These are phyloP conservation scores for Amphirosellinia nigrospora DNA, from an alignment of 495 filamentous ascomycete species.

Conservation along the genomic window DNA sequence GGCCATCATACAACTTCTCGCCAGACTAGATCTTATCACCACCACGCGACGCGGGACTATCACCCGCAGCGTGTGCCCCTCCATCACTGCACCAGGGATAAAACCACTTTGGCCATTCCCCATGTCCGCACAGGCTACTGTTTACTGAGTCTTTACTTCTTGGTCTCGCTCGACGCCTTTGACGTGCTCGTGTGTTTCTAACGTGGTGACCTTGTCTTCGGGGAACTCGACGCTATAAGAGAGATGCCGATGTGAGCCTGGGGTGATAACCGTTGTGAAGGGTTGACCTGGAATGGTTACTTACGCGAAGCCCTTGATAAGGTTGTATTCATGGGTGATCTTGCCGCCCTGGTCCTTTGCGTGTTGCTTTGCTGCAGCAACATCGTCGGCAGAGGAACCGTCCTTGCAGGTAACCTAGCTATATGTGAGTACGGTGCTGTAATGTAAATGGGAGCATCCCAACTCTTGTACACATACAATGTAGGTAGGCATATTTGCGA, in stretches of 20 bases:
- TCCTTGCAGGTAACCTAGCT: constrained; percentile 79
- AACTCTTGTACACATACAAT: constrained; percentile 59
- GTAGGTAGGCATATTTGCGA: constrained; percentile 70
- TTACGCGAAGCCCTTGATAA: constrained; percentile 94
- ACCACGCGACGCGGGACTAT: neutral
- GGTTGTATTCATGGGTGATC: constrained; percentile 79
- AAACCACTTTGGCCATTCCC: neutral
- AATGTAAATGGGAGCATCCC: neutral
- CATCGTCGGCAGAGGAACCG: constrained; percentile 61
- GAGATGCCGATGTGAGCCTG: constrained; percentile 3
- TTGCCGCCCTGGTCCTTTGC: constrained; percentile 74
- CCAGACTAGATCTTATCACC: neutral
- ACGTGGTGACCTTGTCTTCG: constrained; percentile 63
- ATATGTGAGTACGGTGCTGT: neutral
- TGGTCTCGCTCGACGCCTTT: constrained; percentile 74
- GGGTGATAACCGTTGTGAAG: neutral
- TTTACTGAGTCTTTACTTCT: constrained; percentile 74
- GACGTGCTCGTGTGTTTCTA: constrained; percentile 71
- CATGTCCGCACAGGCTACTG: neutral
- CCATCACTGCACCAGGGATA: constrained; percentile 5
- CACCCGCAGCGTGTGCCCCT: constrained; percentile 24
- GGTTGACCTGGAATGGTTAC: constrained; percentile 37
- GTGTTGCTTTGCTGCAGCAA: constrained; percentile 76
- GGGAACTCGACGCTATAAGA: constrained; percentile 73
- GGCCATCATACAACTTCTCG: neutral